These are phyloP conservation scores for Anaeromyces robustus DNA, from an alignment of 192 early-diverging fungal genomes.

Conservation along the genomic window DNA sequence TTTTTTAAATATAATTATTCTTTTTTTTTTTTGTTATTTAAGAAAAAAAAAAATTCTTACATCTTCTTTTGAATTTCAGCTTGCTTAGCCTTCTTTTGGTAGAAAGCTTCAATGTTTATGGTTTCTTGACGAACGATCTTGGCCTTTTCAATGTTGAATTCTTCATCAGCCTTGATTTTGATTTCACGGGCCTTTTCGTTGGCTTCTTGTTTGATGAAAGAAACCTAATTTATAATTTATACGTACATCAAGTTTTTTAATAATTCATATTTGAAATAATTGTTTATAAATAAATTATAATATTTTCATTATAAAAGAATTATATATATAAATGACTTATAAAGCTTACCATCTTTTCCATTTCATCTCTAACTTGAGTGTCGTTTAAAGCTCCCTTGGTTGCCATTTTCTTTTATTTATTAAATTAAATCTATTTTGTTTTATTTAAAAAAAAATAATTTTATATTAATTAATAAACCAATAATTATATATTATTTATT, in stretches of 20 bases:
- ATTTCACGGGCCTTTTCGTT: conserved; percentile 96
- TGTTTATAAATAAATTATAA: no score
- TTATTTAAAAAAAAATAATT: no score
- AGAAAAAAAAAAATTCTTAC: conserved; percentile 17
- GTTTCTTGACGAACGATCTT: conserved; percentile 96
- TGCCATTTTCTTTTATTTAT: not conserved
- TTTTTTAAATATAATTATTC: not conserved
- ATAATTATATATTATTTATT: no score
- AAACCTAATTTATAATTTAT: conserved; percentile 34
- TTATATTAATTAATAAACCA: no score
- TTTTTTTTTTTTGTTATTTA: not conserved
- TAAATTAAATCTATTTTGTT: not conserved
- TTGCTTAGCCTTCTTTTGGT: conserved; percentile 95
- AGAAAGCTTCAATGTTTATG: conserved; percentile 86
- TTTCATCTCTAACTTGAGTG: not conserved
- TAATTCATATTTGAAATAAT: no score
- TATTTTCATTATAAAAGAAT: no score
- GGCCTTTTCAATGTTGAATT: conserved; percentile 99
- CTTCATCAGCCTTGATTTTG: conserved; percentile 98
- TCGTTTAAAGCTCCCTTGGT: not conserved
- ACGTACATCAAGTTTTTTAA: no score
- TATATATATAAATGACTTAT: no score
- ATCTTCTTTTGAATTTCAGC: conserved; percentile 90
- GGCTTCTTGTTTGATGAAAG: conserved; percentile 98
- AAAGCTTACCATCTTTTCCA: not conserved